Base-by-base conservation (phyloP, 1,139 yeast species). In the Suhomyces wounanorum region DNA sequence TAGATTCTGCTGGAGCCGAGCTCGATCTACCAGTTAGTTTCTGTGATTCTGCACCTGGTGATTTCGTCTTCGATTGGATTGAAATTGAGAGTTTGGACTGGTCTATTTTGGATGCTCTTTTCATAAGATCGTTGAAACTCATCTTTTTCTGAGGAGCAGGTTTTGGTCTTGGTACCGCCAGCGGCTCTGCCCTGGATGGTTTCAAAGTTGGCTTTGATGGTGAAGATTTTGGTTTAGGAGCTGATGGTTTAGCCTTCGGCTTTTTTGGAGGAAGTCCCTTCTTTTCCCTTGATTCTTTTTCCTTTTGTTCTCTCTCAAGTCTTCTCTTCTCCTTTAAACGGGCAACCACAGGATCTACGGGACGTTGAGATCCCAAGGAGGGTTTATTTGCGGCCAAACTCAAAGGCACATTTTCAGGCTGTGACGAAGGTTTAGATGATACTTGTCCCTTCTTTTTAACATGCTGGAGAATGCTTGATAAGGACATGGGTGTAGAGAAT, bases 111-210 rank as follows among this genome's bases (percentile, higher is more conserved):
- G 83, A 82, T 0, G 94, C 94, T 61, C 83, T 82, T 57, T 81
- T 82, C 89, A 87, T 85, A 53, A 87, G 70, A 52, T 86, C 89
- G 44, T 78, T 79, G 60, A 85, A 87, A 10, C 84, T 76, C 63
- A 85, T 66, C 59, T 84, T 85, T 58, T 83, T 79, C 11, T 64
- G 61, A 10, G 44, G 44, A n/a, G 44, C 30, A 9, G 55, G 62
- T 48, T 49, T 48, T 47, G 49, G 43, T n/a, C 38, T 31, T 39
- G 37, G 35, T 4, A 41, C 30, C 14, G 38, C 25, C 36, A 37
- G 43, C 5, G 43, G 40, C 38, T 25, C 40, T 23, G 47, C 33
- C 16, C 44, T 31, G n/a, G 47, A 25, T 13, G 53, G 26, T 8
- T 17, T 25, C 7, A 51, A 40, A 16, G 47, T 8, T 3, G 50